These are phyloP conservation scores for Candida loeiensis DNA, from an alignment of 805 yeast species.

Conservation along the genomic window DNA sequence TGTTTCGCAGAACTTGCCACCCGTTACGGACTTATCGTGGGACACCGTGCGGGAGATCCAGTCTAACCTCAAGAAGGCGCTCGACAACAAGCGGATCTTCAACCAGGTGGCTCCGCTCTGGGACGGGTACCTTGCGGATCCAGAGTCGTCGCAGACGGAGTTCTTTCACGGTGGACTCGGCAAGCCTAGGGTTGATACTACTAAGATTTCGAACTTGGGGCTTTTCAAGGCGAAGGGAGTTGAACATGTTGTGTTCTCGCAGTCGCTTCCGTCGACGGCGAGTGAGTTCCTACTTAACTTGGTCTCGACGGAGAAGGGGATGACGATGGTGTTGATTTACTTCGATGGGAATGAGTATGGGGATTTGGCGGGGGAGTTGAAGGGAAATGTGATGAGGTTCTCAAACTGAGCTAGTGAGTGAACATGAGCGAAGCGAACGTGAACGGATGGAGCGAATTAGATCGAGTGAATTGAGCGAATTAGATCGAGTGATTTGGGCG, in stretches of 20 bases:
- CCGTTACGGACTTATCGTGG: constrained; percentile 32
- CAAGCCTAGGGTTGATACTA: constrained; percentile 26
- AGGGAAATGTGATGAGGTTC: constrained; percentile 17
- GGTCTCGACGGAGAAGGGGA: constrained; percentile 32
- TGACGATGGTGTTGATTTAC: constrained; percentile 33
- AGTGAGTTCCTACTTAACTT: constrained; percentile 33
- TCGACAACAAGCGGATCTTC: constrained; percentile 22
- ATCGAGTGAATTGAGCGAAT: no score
- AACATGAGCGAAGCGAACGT: neutral
- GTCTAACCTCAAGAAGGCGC: constrained; percentile 16
- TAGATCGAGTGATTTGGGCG: no score
- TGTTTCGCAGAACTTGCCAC: constrained; percentile 27
- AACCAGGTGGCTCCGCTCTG: constrained; percentile 20
- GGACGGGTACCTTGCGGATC: constrained; percentile 12
- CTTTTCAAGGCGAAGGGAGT: constrained; percentile 24
- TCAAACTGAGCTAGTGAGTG: neutral
- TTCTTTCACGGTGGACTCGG: constrained; percentile 24
- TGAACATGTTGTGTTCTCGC: constrained; percentile 32
- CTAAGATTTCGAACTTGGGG: constrained; percentile 38
- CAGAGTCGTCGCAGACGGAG: constrained; percentile 14
- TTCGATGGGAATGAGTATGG: constrained; percentile 27
- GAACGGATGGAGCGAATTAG: no score
- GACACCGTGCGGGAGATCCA: constrained; percentile 23
- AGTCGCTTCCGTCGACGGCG: constrained; percentile 32
- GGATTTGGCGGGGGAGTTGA: constrained; percentile 17